Evolutionary conservation across 73 alveolate genomes (phyloP).

Genomic region (Paramecium octaurelia): DNA sequence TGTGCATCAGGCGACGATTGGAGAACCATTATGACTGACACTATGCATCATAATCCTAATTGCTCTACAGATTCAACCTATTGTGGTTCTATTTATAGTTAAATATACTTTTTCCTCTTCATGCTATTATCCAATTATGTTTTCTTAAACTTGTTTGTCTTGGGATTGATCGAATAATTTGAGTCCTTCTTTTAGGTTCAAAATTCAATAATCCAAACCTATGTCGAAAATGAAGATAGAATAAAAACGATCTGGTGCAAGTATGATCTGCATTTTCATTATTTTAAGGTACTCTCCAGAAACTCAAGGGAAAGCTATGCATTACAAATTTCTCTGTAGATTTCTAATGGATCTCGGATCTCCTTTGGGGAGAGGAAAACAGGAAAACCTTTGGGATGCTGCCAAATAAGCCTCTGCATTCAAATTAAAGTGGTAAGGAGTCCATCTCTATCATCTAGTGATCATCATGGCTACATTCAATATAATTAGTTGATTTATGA

Average conservation of each 20-base stretch:
- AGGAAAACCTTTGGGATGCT: conserved; percentile 31
- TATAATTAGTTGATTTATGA: conserved; percentile 21
- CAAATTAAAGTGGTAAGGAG: background rate
- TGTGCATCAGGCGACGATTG: conserved; percentile 28
- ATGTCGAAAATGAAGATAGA: conserved; percentile 9
- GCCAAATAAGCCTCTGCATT: conserved; percentile 18
- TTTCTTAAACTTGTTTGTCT: conserved; percentile 6
- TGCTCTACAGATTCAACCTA: background rate
- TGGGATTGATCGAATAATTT: conserved; percentile 38
- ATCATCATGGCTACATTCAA: conserved; percentile 33
- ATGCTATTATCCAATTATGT: conserved; percentile 23
- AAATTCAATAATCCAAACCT: background rate
- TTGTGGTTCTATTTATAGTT: conserved; percentile 12
- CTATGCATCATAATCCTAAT: conserved; percentile 37
- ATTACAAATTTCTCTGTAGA: background rate
- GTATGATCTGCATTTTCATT: too few relatives aligned
- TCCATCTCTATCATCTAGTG: background rate
- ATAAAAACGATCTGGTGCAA: conserved; percentile 36
- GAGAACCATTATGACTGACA: conserved; percentile 38
- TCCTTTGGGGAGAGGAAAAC: background rate
- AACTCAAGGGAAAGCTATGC: conserved; percentile 12
- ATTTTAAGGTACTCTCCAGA: conserved; percentile 6
- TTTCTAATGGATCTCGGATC: conserved; percentile 1
- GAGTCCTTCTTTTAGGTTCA: background rate
- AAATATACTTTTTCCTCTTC: background rate